phyloP scores from a whole-genome alignment of 2,329 filamentous ascomycete genomes.

The Xylaria sp. region DNA sequence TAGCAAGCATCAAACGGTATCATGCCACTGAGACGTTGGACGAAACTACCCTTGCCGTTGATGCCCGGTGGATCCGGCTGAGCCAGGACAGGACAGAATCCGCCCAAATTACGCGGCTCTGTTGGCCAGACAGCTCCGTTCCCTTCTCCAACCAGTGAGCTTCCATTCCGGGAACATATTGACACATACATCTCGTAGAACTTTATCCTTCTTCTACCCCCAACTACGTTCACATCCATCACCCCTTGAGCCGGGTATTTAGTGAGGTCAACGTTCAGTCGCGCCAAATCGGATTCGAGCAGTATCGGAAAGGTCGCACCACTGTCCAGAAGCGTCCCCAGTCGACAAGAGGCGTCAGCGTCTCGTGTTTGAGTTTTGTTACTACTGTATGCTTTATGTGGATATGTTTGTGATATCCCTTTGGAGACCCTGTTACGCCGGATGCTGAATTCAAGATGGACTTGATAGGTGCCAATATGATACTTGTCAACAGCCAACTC shows the following conservation, averaged over 20 bases:
- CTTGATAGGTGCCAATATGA: slow-evolving; percentile 44
- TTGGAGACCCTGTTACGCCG: slow-evolving; percentile 22
- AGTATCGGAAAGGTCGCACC: slow-evolving; percentile 58
- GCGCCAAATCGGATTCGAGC: slow-evolving; percentile 50
- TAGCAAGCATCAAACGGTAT: slow-evolving; percentile 58
- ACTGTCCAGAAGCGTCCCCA: slow-evolving; percentile 55
- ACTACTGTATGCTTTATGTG: background rate
- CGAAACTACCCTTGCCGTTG: slow-evolving; percentile 2
- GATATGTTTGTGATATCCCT: background rate
- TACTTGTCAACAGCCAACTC: slow-evolving; percentile 23
- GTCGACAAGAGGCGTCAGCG: slow-evolving; percentile 43
- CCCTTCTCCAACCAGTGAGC: slow-evolving; percentile 47
- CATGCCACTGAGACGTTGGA: slow-evolving; percentile 55
- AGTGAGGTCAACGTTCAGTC: slow-evolving; percentile 50
- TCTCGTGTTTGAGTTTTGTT: slow-evolving; percentile 27
- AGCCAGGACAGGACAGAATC: slow-evolving; percentile 48
- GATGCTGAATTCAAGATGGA: slow-evolving; percentile 32
- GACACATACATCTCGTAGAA: slow-evolving; percentile 53
- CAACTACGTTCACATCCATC: slow-evolving; percentile 40
- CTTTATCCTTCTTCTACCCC: slow-evolving; percentile 34
- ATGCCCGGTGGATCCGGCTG: slow-evolving; percentile 15
- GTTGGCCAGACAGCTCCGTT: slow-evolving; percentile 42
- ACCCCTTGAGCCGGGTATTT: slow-evolving; percentile 54
- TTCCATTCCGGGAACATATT: slow-evolving; percentile 44
- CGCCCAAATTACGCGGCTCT: slow-evolving; percentile 43